These are phyloP conservation scores for Candida bentonensis DNA, from an alignment of 805 yeast genomes.

Conservation along the genomic window DNA sequence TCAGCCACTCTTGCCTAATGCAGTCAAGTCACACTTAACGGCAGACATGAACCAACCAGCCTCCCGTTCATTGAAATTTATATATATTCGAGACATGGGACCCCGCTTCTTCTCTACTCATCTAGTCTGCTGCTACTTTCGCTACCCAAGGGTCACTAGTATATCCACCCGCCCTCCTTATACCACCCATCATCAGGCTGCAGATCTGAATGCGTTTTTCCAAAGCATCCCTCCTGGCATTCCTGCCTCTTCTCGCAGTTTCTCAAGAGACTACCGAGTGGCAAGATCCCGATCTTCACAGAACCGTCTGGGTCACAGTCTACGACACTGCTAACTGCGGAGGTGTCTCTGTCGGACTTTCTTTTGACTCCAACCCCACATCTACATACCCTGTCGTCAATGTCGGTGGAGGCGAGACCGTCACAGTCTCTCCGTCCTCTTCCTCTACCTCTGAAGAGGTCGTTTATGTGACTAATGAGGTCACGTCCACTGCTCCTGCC, in stretches of 20 bases:
- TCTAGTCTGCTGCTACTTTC: too few relatives aligned
- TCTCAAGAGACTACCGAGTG: background rate
- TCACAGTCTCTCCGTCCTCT: slow-evolving; percentile 3
- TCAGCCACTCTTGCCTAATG: too few relatives aligned
- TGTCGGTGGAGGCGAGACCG: slow-evolving; percentile 10
- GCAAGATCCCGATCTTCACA: slow-evolving; percentile 1
- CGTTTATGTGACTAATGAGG: background rate
- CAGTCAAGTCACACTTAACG: too few relatives aligned
- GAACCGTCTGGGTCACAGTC: slow-evolving; percentile 9
- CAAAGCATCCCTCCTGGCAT: too few relatives aligned
- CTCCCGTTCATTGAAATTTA: too few relatives aligned
- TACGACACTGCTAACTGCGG: slow-evolving; percentile 9
- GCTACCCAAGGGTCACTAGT: too few relatives aligned
- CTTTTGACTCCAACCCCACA: slow-evolving; percentile 2
- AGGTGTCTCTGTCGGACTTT: background rate
- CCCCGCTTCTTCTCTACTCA: too few relatives aligned
- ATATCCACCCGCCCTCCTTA: too few relatives aligned
- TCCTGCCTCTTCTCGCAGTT: background rate
- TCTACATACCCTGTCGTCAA: slow-evolving; percentile 13
- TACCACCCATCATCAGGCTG: too few relatives aligned
- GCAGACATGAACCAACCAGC: too few relatives aligned
- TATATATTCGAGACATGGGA: too few relatives aligned
- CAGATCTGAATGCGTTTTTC: too few relatives aligned
- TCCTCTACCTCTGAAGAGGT: background rate
- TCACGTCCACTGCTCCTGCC: background rate